These are phyloP conservation scores for Tricholoma matsutake DNA, from an alignment of 768 basidiomycete genomes.

Conservation along the genomic window DNA sequence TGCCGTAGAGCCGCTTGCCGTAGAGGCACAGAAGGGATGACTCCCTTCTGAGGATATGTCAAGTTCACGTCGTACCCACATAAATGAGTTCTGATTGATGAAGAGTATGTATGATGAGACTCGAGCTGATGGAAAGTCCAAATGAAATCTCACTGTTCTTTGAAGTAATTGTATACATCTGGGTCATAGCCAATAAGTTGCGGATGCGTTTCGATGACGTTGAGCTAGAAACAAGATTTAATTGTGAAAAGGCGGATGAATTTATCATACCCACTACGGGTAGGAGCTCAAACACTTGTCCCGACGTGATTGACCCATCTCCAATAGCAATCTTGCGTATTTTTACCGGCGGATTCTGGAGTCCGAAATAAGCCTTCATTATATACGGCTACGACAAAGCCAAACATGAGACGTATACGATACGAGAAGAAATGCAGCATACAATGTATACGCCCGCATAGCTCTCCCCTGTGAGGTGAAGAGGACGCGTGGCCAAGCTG, in stretches of 20 bases:
- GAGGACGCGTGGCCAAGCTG: slow-evolving; percentile 58
- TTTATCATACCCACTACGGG: slow-evolving; percentile 45
- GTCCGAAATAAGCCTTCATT: slow-evolving; percentile 64
- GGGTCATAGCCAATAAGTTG: slow-evolving; percentile 73
- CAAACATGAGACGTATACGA: background rate
- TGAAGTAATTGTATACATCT: slow-evolving; percentile 65
- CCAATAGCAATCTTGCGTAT: slow-evolving; percentile 70
- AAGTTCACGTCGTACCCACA: slow-evolving; percentile 68
- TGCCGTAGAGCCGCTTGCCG: slow-evolving; percentile 32
- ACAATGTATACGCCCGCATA: slow-evolving; percentile 75
- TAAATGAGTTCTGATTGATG: slow-evolving; percentile 43
- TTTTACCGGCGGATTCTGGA: slow-evolving; percentile 62
- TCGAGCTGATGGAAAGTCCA: background rate
- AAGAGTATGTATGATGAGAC: background rate
- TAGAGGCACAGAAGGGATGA: slow-evolving; percentile 43
- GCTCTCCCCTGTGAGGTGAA: slow-evolving; percentile 70
- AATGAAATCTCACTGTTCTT: slow-evolving; percentile 53
- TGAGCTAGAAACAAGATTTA: slow-evolving; percentile 36
- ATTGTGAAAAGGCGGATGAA: background rate
- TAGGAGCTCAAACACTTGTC: slow-evolving; percentile 45
- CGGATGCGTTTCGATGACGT: slow-evolving; percentile 66
- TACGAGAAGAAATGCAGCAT: slow-evolving; percentile 15
- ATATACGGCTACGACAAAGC: slow-evolving; percentile 59
- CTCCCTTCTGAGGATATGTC: slow-evolving; percentile 61
- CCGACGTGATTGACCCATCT: slow-evolving; percentile 57